Percentiles rank a stretch among this genome's conserved stretches.
These are phyloP conservation scores for Biancaea sappan DNA, from an alignment of 306 rosid species.

Conservation along the genomic window DNA sequence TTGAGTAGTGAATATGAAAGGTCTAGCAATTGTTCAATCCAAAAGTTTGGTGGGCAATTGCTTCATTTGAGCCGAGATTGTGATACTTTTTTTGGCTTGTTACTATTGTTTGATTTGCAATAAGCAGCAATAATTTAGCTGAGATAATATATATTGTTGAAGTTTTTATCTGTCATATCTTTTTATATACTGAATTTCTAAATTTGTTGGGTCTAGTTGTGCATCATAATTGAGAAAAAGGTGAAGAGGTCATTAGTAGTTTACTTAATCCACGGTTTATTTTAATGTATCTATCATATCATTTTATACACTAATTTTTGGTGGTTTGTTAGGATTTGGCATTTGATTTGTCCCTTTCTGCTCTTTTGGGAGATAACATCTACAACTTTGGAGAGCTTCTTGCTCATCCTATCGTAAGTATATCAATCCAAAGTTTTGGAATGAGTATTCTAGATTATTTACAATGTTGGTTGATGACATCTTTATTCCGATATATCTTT, in stretches of 20 bases:
- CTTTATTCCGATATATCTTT: conserved; percentile 7
- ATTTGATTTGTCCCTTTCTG: conserved; percentile 96
- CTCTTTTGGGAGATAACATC: conserved; percentile 94
- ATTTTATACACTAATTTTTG: conserved; percentile 22
- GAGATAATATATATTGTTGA: not conserved
- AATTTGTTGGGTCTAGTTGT: not conserved
- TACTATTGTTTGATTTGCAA: not conserved
- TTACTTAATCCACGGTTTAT: conserved; percentile 6
- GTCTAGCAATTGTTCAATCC: not conserved
- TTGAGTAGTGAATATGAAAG: not conserved
- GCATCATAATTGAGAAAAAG: not conserved
- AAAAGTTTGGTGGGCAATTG: not conserved
- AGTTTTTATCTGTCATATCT: not conserved
- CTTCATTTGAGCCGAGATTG: not conserved
- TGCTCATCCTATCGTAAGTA: conserved; percentile 96
- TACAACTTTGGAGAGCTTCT: conserved; percentile 99
- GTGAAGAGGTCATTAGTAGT: conserved; percentile 2
- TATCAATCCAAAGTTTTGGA: not conserved
- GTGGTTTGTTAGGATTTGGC: conserved; percentile 78
- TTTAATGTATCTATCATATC: conserved; percentile 17
- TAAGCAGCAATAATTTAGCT: not conserved
- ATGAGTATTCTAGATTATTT: not conserved
- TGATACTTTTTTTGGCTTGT: not conserved
- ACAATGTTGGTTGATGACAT: conserved; percentile 7
- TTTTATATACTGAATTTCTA: too few relatives aligned